These are phyloP conservation scores for Lactarius akahatsu DNA, from an alignment of 768 basidiomycete genomes.

Conservation along the genomic window DNA sequence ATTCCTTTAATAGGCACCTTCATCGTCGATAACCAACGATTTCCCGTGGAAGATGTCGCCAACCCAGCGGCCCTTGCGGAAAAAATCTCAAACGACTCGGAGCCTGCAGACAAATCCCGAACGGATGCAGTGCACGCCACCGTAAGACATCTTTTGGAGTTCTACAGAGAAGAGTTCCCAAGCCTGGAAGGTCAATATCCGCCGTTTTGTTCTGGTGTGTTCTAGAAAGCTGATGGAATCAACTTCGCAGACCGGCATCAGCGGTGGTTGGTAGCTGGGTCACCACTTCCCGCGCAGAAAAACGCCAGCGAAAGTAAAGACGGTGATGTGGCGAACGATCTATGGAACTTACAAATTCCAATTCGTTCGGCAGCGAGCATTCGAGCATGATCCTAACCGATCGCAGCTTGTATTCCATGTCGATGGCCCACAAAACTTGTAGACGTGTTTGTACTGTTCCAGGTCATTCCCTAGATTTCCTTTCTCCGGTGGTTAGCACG, in stretches of 20 bases:
- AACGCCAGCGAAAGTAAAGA: no score
- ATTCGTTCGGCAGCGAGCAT: conserved; percentile 1
- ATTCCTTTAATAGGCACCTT: conserved; percentile 4
- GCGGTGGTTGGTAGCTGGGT: conserved; percentile 17
- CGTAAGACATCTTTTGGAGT: conserved; percentile 14
- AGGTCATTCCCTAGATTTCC: not conserved
- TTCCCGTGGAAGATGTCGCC: conserved; percentile 17
- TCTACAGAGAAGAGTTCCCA: conserved; percentile 20
- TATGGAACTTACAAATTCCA: conserved; percentile 21
- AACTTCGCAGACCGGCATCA: conserved; percentile 7
- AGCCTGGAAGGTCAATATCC: conserved; percentile 14
- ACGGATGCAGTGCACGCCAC: conserved; percentile 14
- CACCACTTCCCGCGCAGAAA: conserved; percentile 13
- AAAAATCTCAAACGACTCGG: conserved; percentile 7
- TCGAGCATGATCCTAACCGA: not conserved
- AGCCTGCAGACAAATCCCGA: conserved; percentile 6
- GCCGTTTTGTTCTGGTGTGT: not conserved
- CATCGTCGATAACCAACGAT: conserved; percentile 14
- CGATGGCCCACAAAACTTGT: not conserved
- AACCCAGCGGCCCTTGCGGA: conserved; percentile 8
- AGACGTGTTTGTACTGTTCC: not conserved
- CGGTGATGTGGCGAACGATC: conserved; percentile 7
- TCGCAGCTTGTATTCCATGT: not conserved
- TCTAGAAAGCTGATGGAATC: not conserved
- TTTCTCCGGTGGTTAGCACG: not conserved